A percentile compares a stretch with the other conserved stretches of the same genome.
Evolutionary conservation across 768 basidiomycete genomes (phyloP).

Genomic region (Solioccasus polychromus): DNA sequence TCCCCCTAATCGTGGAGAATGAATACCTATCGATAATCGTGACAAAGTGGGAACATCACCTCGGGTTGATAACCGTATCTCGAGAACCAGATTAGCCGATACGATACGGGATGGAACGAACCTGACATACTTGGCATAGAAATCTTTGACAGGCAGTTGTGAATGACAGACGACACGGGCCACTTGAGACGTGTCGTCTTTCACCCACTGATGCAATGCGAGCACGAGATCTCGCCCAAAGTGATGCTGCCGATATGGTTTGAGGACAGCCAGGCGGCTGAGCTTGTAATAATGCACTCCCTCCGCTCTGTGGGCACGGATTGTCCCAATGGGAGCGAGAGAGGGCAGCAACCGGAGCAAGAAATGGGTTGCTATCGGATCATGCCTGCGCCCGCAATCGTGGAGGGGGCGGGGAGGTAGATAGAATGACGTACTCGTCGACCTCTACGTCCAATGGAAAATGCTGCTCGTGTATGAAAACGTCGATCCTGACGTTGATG

Average conservation of each 20-base stretch:
- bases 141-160: conserved; percentile 64
- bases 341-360: conserved; percentile 66
- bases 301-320: conserved; percentile 46
- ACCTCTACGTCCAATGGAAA: conserved; percentile 75
- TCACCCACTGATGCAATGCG: conserved; percentile 58
- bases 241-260: conserved; percentile 57
- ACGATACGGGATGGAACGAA: conserved; percentile 10
- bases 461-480: conserved; percentile 50
- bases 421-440: conserved; percentile 54
- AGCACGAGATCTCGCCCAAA: conserved; percentile 69
- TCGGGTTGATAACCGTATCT: conserved; percentile 69
- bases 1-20: conserved; percentile 47
- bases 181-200: conserved; percentile 35
- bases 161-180: conserved; percentile 60
- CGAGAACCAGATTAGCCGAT: conserved; percentile 20
- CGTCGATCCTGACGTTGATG: conserved; percentile 51
- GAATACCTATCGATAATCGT: conserved; percentile 22
- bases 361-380: conserved; percentile 66
- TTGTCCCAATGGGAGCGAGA: conserved; percentile 64
- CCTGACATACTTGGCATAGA: conserved; percentile 66
- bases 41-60: conserved; percentile 40
- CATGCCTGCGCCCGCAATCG: conserved; percentile 42
- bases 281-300: conserved; percentile 63
- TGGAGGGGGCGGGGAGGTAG: conserved; percentile 7
- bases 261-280: conserved; percentile 64